Conservation (phyloP, 2,329 filamentous ascomycete species). For the Hymenoscyphus scutula region DNA sequence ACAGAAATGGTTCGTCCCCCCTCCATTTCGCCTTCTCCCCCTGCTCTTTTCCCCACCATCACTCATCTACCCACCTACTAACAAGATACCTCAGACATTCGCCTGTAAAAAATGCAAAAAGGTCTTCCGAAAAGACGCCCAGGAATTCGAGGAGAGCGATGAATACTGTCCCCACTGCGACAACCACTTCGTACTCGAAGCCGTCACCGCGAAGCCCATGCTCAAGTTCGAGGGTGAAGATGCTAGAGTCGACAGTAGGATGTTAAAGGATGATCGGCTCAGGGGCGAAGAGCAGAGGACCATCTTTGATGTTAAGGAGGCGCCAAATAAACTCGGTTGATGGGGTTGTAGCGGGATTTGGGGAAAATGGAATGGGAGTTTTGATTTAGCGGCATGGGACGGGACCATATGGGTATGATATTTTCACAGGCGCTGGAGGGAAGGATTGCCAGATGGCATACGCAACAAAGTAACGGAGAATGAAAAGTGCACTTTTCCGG, state of each 20-base stretch:
- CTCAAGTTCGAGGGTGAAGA: constrained; percentile 91
- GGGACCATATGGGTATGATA: constrained; percentile 14
- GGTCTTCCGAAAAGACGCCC: constrained; percentile 90
- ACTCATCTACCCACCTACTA: background rate
- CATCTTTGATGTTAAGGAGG: constrained; percentile 74
- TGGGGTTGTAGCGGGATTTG: background rate
- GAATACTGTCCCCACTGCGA: constrained; percentile 99
- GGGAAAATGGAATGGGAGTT: constrained; percentile 8
- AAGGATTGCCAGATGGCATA: background rate
- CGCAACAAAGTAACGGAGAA: constrained; percentile 4
- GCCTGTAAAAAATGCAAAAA: constrained; percentile 99
- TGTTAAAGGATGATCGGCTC: constrained; percentile 88
- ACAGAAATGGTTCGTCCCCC: constrained; percentile 68
- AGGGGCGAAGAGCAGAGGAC: constrained; percentile 55
- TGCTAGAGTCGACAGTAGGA: constrained; percentile 77
- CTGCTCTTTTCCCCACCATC: no score
- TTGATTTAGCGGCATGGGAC: constrained; percentile 35
- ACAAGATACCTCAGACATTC: constrained; percentile 53
- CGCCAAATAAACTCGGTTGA: constrained; percentile 72
- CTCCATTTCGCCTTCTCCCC: background rate
- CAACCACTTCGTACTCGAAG: constrained; percentile 95
- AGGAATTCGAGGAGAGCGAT: constrained; percentile 92
- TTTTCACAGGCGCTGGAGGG: constrained; percentile 11
- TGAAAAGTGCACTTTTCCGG: constrained; percentile 2
- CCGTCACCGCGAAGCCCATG: constrained; percentile 75